Evolutionary conservation across 2,329 filamentous ascomycete genomes (phyloP), one percentile per base, ranked within the genome.

Genomic region (Stagonosporopsis tanaceti): DNA sequence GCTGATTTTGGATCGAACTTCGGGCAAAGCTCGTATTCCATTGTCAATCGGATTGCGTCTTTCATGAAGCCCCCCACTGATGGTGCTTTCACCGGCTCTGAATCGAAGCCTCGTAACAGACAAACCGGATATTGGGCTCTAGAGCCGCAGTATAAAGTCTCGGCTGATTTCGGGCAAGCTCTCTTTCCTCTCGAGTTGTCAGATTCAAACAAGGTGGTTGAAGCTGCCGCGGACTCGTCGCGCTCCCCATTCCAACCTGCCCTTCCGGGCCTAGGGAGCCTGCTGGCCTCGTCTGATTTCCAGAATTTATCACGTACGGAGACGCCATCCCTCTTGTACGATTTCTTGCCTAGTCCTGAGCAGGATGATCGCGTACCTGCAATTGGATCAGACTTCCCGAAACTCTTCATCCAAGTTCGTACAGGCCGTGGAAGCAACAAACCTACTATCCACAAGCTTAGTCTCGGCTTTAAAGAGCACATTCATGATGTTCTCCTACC

Each of bases 401-500:
- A 22, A 15, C 60, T 76, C 6, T 47, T 39, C 14, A 55, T 75
- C 6, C 60, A 67, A 28, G 65, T 76, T 34, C 53, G 65, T 14
- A 65, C 61, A 5, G 53, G 53, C n/a, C 50, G 37, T 3, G 51
- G 47, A 1, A 60, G 63, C 9, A 54, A 53, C 25, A 56, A 47
- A 39, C 46, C 67, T 8, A 50, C 41, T 6, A 51, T 75, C 6
- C 60, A 61, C 17, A 68, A 64, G 24, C 48, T 72, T 5, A 59
- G 50, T 14, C 52, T 76, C 7, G 59, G 50, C 2, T 64, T 74
- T 34, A 57, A 67, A 15, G 56, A 71, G 28, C 61, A 60, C 3
- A 35, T 60, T 4, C 65, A 71, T 39, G 65, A 74, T 41, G 70
- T 75, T 1, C 58, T 76, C 1, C 65, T 76, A 12, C 75, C 75